Evolutionary conservation across 2,329 filamentous ascomycete species (phyloP).

Genomic region (Penicillium sp.): DNA sequence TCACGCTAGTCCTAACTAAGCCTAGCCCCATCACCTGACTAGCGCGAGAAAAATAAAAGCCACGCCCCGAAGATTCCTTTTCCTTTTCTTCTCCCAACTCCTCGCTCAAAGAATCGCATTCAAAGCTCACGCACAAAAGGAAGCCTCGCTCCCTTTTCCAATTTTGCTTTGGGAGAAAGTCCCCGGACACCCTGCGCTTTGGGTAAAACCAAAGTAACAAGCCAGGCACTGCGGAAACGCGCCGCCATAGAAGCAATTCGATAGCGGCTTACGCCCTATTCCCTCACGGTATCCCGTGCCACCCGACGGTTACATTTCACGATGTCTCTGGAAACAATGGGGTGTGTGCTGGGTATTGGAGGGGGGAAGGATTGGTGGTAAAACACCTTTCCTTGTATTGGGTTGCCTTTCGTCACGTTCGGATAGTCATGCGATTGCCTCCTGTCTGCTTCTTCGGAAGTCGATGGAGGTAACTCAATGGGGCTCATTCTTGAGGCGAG

Average conservation of each 20-base stretch:
- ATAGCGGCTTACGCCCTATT: constrained; percentile 74
- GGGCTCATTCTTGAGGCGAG: constrained; percentile 99
- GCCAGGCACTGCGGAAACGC: constrained; percentile 83
- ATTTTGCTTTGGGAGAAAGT: constrained; percentile 99
- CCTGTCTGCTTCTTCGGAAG: constrained; percentile 25
- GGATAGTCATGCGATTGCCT: constrained; percentile 98
- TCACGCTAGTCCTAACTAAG: constrained; percentile 9
- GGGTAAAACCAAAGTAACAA: constrained; percentile 25
- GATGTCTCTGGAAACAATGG: constrained; percentile 37
- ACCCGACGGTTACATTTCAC: constrained; percentile 47
- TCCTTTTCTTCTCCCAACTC: constrained; percentile 56
- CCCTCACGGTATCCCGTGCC: constrained; percentile 45
- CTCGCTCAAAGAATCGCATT: constrained; percentile 99
- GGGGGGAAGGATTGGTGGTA: constrained; percentile 30
- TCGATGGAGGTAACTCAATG: constrained; percentile 85
- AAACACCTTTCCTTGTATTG: constrained; percentile 36
- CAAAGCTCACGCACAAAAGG: constrained; percentile 93
- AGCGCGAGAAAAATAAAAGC: constrained; percentile 23
- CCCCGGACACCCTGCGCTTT: constrained; percentile 78
- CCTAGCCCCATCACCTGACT: constrained; percentile 26
- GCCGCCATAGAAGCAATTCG: constrained; percentile 96
- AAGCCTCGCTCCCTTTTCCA: constrained; percentile 35
- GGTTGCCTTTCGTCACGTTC: constrained; percentile 82
- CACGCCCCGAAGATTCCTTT: constrained; percentile 18
- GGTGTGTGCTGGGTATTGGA: constrained; percentile 31